Percentiles rank a stretch among this genome's conserved stretches.
Conservation (phyloP, 257 asterid species). For the Solanum phureja region DNA sequence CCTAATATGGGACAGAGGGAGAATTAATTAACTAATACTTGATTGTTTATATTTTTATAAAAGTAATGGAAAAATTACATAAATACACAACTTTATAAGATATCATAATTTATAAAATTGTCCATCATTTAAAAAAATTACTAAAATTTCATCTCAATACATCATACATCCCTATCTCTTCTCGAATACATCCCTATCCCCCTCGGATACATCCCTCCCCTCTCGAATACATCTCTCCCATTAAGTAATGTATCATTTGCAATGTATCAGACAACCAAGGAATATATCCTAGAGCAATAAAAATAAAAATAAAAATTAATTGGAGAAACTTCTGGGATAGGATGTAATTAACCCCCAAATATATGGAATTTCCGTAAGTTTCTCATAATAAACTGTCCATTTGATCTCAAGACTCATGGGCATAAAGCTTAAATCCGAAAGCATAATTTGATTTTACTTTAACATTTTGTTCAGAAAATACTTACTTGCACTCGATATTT, state of each 20-base stretch:
- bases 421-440: not conserved
- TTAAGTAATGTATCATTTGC: not conserved
- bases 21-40: not conserved
- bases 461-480: not conserved
- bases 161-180: too few species aligned
- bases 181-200: too few species aligned
- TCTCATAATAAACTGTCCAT: too few species aligned
- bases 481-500: not conserved
- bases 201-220: too few species aligned
- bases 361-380: too few species aligned
- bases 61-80: too few species aligned
- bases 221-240: not conserved
- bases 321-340: not conserved
- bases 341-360: too few species aligned
- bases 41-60: not conserved
- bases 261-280: not conserved
- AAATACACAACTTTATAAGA: not conserved
- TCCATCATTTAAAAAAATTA: too few species aligned
- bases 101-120: not conserved
- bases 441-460: not conserved
- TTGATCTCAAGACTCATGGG: not conserved
- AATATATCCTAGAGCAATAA: not conserved
- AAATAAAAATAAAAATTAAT: too few species aligned
- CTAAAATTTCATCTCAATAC: too few species aligned
- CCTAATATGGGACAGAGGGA: not conserved